Evolutionary conservation across 2,329 filamentous ascomycete genomes (phyloP), one percentile per base, ranked within the genome.

Genomic region (Nigrospora oryzae): DNA sequence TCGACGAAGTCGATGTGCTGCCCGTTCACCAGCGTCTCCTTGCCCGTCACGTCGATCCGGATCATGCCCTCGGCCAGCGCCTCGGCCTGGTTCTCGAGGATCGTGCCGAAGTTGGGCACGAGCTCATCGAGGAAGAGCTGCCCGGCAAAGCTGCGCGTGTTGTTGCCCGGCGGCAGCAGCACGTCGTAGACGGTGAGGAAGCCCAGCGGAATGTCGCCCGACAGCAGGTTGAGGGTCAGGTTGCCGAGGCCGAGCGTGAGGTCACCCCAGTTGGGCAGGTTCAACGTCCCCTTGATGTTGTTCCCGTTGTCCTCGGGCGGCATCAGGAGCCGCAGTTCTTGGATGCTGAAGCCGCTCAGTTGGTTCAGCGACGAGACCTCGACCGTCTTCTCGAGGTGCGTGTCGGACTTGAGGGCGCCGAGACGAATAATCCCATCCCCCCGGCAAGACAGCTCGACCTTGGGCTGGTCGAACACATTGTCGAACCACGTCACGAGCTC

Each of bases 191-290:
- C 46, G 14, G 57, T 58, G 15, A 68, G 59, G 2, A 63, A 51
- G 5, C 71, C 71, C 7, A 74, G 50, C 10, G 55, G 56, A 11
- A 67, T 46, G n/a, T 66, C 58, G 4, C 66, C 67, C 0, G 63
- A 64, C 43, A 63, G 53, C 15, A 74, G 43, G 37, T 71, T 68
- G 14, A 73, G 62, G 0, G 67, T 68, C n/a, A 74, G 41, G 51
- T 74, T 68, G 11, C 71, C 71, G 4, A 71, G 57, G 1, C 63
- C 66, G 6, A 74, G 64, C 1, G 63, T 63, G 2, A 75, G 57
- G 1, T 63, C 54, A 3, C 69, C 69, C 32, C 59, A 56, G 49
- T 75, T 75, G 2, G 71, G 71, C 14, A 75, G 52, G 37, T 61
- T 67, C 10, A 73, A 56, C 2, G 58, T 56, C 2, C 70, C 71